Percentiles rank a stretch among this genome's conserved stretches.
Evolutionary conservation across 2,329 filamentous ascomycete genomes (phyloP).

Genomic region (Calonectria pseudoreteaudii): DNA sequence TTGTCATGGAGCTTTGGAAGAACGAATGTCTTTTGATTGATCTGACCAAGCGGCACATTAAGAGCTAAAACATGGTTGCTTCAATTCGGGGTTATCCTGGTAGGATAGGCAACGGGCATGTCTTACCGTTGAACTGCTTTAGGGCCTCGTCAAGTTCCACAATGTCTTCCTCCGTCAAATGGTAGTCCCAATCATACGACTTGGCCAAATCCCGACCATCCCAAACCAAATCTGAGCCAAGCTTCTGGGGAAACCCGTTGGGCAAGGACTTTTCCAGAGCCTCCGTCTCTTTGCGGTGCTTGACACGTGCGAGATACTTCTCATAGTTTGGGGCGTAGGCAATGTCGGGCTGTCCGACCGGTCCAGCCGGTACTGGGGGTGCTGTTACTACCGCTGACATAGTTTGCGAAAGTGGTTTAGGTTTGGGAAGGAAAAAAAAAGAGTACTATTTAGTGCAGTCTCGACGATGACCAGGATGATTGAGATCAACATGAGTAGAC

Average conservation of each 20-base stretch:
- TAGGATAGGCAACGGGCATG: background rate
- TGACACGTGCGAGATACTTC: conserved; percentile 64
- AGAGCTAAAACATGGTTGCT: conserved; percentile 43
- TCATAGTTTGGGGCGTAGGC: conserved; percentile 65
- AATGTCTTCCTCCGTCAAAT: conserved; percentile 58
- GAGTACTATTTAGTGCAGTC: background rate
- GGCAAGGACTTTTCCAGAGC: conserved; percentile 56
- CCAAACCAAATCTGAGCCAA: conserved; percentile 67
- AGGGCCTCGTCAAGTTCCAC: conserved; percentile 60
- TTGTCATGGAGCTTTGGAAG: conserved; percentile 40
- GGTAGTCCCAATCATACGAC: conserved; percentile 65
- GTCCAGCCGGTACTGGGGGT: conserved; percentile 37
- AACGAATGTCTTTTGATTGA: conserved; percentile 34
- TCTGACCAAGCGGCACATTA: conserved; percentile 51
- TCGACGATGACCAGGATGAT: background rate
- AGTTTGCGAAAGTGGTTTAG: background rate
- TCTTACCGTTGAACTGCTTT: conserved; percentile 55
- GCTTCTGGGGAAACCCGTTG: conserved; percentile 59
- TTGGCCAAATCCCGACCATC: conserved; percentile 62
- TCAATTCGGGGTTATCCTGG: background rate
- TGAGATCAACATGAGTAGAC: background rate
- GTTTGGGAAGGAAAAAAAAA: background rate
- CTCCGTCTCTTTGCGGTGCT: conserved; percentile 56
- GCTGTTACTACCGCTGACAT: conserved; percentile 25
- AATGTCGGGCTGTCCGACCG: conserved; percentile 68